phyloP scores from a whole-genome alignment of 352 stramenopile genomes.

The Globisporangium uncinulatum region DNA sequence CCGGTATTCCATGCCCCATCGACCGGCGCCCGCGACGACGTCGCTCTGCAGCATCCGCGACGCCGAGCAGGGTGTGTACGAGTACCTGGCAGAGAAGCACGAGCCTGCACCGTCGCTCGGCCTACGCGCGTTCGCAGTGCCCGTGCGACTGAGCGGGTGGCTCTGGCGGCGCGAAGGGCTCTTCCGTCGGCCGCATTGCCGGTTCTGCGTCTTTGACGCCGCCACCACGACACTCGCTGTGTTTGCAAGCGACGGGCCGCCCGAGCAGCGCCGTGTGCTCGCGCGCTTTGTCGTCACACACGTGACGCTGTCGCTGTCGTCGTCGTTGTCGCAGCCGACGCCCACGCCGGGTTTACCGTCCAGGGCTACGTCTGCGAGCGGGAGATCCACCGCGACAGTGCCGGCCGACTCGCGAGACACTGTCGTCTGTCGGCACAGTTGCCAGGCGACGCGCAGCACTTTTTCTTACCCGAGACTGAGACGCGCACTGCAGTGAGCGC shows the following conservation, averaged over 20 bases:
- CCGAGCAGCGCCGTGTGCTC: conserved; percentile 26
- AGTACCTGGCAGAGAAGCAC: conserved; percentile 55
- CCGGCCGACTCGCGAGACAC: conserved; percentile 28
- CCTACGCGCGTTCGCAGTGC: conserved; percentile 14
- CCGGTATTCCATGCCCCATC: no score
- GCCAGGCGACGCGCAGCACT: conserved; percentile 33
- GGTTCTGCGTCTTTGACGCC: conserved; percentile 60
- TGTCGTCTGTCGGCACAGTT: conserved; percentile 15
- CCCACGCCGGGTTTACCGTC: conserved; percentile 17
- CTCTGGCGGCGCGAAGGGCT: conserved; percentile 44
- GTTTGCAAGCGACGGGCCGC: conserved; percentile 41
- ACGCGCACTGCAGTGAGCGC: conserved; percentile 33
- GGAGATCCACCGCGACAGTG: conserved; percentile 35
- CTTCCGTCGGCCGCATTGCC: conserved; percentile 36
- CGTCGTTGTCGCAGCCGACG: conserved; percentile 6
- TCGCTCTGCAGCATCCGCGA: conserved; percentile 37
- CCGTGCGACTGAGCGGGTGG: conserved; percentile 45
- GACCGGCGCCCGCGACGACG: not conserved
- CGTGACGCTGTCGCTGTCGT: conserved; percentile 25
- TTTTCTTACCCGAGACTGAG: conserved; percentile 36
- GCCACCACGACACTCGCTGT: conserved; percentile 29
- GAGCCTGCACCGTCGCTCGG: conserved; percentile 8
- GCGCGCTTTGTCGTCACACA: conserved; percentile 34
- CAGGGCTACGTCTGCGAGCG: conserved; percentile 33
- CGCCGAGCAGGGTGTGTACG: conserved; percentile 43